Conservation (phyloP, 805 yeast genomes). For the Grigorovia humatica region DNA sequence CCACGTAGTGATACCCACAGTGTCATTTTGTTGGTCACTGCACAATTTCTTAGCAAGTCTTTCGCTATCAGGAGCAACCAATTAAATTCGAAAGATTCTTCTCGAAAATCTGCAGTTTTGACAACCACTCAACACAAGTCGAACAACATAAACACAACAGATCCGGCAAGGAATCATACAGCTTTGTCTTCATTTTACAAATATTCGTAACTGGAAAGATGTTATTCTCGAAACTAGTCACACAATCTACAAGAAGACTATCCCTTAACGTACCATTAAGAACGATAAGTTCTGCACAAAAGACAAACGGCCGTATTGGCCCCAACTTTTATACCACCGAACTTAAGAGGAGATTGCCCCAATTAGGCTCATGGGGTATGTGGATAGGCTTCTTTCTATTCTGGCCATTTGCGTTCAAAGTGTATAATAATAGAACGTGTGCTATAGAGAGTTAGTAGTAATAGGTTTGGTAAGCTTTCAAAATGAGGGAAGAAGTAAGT, state of each 20-base stretch:
- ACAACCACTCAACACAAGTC: no score
- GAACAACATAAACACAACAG: no score
- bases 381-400: constrained; percentile 13
- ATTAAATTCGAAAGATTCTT: no score
- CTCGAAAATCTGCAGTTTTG: no score
- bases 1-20: no score
- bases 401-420: constrained; percentile 22
- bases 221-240: not conserved
- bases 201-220: not conserved
- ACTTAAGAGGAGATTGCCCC: constrained; percentile 16
- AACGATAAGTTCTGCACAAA: not conserved
- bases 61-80: no score
- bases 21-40: no score
- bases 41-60: no score
- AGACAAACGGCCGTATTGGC: constrained; percentile 5
- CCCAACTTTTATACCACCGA: constrained; percentile 17
- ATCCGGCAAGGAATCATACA: no score
- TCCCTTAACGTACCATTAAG: not conserved
- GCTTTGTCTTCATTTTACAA: no score
- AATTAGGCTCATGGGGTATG: constrained; percentile 14
- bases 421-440: constrained; percentile 1
- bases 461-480: not conserved
- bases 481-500: not conserved
- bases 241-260: not conserved
- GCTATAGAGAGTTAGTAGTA: not conserved